Conservation (phyloP, 495 filamentous ascomycete species). For the Penicillium simplicissimum region DNA sequence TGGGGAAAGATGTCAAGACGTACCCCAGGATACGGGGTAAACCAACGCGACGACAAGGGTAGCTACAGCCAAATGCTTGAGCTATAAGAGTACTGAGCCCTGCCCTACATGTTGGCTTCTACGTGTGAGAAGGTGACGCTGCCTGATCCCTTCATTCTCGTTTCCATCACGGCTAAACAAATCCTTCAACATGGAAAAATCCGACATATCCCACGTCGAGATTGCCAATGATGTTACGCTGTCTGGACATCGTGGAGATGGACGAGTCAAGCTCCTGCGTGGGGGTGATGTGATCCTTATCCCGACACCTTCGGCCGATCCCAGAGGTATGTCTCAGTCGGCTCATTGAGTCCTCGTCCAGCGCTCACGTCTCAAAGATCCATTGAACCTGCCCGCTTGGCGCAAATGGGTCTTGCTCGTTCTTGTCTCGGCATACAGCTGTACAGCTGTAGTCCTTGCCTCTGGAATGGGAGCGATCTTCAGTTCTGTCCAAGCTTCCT, state of each 20-base stretch:
- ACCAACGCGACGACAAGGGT: not conserved
- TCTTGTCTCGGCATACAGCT: slow-evolving; percentile 23
- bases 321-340: slow-evolving; percentile 20
- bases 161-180: not conserved
- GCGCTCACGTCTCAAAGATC: slow-evolving; percentile 22
- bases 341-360: not conserved
- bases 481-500: slow-evolving; percentile 16
- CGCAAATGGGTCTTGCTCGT: slow-evolving; percentile 27
- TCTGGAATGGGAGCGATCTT: slow-evolving; percentile 31
- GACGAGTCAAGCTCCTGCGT: slow-evolving; percentile 21
- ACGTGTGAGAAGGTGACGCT: slow-evolving; percentile 1
- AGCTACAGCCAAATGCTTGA: not conserved
- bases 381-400: slow-evolving; percentile 26
- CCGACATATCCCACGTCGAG: slow-evolving; percentile 17
- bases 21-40: slow-evolving; percentile 5
- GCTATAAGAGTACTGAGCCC: not conserved
- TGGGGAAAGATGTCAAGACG: not conserved
- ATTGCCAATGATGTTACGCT: not conserved
- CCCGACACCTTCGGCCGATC: slow-evolving; percentile 27
- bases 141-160: not conserved
- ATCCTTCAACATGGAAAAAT: slow-evolving; percentile 15
- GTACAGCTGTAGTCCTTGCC: slow-evolving; percentile 21
- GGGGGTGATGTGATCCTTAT: slow-evolving; percentile 23
- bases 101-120: not conserved
- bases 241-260: not conserved